Evolutionary conservation across 805 yeast genomes (phyloP).

Genomic region (Yarrowia bubula): DNA sequence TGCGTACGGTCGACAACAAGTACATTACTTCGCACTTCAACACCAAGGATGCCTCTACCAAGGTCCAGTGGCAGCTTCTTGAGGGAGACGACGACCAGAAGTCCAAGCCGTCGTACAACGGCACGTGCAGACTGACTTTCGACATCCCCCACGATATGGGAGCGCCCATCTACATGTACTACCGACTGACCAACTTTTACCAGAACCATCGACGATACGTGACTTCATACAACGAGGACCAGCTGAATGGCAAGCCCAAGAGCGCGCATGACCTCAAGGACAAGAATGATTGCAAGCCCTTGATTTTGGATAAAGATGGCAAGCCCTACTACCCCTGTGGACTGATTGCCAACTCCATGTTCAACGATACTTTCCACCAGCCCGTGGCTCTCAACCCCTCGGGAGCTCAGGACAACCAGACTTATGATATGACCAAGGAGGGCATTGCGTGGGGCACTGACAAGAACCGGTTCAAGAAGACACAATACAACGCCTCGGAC

Average conservation of each 20-base stretch:
- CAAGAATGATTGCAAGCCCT: slow-evolving; percentile 61
- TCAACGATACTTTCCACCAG: slow-evolving; percentile 77
- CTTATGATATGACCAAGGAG: slow-evolving; percentile 47
- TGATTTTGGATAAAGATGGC: slow-evolving; percentile 52
- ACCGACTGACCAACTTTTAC: slow-evolving; percentile 82
- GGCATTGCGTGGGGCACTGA: slow-evolving; percentile 89
- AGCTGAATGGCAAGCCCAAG: slow-evolving; percentile 74
- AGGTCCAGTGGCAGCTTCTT: slow-evolving; percentile 58
- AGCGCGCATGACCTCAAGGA: slow-evolving; percentile 48
- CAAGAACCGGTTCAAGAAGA: slow-evolving; percentile 64
- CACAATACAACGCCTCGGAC: slow-evolving; percentile 62
- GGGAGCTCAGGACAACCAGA: slow-evolving; percentile 35
- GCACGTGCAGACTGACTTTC: slow-evolving; percentile 65
- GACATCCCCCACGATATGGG: slow-evolving; percentile 67
- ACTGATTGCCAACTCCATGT: slow-evolving; percentile 84
- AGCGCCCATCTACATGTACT: slow-evolving; percentile 73
- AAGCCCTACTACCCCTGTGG: slow-evolving; percentile 90
- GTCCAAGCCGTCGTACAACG: slow-evolving; percentile 20
- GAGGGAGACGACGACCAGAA: slow-evolving; percentile 41
- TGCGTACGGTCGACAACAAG: slow-evolving; percentile 50
- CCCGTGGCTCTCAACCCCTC: slow-evolving; percentile 44
- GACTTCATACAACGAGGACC: slow-evolving; percentile 74
- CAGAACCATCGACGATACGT: slow-evolving; percentile 96
- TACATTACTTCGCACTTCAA: slow-evolving; percentile 64
- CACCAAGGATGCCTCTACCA: slow-evolving; percentile 39